Base-by-base conservation (phyloP, 805 yeast genomes). In the Pichia membranifaciens region DNA sequence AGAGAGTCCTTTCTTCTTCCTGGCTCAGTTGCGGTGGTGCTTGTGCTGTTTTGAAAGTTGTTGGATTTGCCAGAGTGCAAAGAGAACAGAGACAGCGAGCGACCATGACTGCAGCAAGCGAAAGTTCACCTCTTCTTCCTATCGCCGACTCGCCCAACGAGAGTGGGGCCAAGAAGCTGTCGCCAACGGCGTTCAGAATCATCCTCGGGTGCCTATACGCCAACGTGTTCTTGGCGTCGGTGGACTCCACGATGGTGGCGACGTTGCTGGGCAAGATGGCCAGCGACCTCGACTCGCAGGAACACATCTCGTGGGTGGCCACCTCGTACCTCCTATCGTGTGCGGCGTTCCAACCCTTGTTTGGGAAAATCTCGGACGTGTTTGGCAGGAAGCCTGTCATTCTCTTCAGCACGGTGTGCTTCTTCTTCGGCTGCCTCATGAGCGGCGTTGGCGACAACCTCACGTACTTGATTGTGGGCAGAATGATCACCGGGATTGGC, bases 401-500 rank as follows among this genome's bases (percentile, higher is more conserved):
- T 56, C 41, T 58, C 57, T 23, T 65, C 38, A 68, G 73, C 21
- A 58, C 62, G 20, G 42, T 52, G 3, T 45, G 59, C 29, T 71
- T 71, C 51, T 60, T 58, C 1, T 43, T 68, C 25, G 78, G 81
- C 46, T 66, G 74, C 41, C 51, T 59, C 0, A 56, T 74, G 36
- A 75, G 75, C 56, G 73, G 73, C 8, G 33, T 70, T 1, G 76
- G 64, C 53, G 28, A 61, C 61, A 47, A 72, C 64, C 55, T 73
- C 57, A 32, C 69, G 71, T n/a, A 65, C 59, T 63, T 79, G 63
- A 58, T 76, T 57, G 51, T 76, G 25, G 84, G 84, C 4, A 69
- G 87, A 56, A 79, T 87, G 51, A 71, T 88, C 43, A 81, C 95
- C 22, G 96, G 96, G 17, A 75, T 85, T 47, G 96, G 96, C 21